Conservation (phyloP, 345 rosid genomes). For the Xanthoceras sorbifolium region DNA sequence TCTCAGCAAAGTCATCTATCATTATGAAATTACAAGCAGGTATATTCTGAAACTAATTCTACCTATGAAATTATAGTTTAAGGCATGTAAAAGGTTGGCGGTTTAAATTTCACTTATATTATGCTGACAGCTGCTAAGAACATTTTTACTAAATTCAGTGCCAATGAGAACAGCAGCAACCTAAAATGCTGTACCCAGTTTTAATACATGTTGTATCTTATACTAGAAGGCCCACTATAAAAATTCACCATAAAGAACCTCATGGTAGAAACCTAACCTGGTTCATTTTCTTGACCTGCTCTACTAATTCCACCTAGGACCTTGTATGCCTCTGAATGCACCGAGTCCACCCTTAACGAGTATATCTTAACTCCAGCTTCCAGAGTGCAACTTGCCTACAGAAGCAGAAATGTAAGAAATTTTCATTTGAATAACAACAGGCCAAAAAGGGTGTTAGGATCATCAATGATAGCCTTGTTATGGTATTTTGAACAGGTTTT, state of each 20-base stretch:
- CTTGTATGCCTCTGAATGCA: constrained; percentile 93
- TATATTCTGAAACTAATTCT: too few relatives aligned
- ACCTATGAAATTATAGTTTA: background rate
- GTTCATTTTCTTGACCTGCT: constrained; percentile 67
- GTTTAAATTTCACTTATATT: background rate
- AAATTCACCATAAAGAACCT: background rate
- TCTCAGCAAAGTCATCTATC: background rate
- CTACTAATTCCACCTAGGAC: constrained; percentile 93
- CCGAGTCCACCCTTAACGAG: constrained; percentile 86
- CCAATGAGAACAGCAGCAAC: background rate
- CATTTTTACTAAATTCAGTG: background rate
- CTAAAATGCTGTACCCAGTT: background rate
- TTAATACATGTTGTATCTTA: background rate
- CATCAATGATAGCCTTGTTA: background rate
- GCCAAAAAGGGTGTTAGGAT: background rate
- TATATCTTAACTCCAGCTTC: constrained; percentile 98
- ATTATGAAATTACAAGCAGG: background rate
- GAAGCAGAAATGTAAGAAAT: background rate
- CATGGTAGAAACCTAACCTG: constrained; percentile 49
- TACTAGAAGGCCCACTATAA: background rate
- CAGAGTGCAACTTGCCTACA: constrained; percentile 92
- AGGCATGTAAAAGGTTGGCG: background rate
- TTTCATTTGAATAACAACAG: background rate
- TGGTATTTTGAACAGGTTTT: background rate
- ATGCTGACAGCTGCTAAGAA: background rate